These are phyloP conservation scores for Colletotrichum simmondsii DNA, from an alignment of 2,329 filamentous ascomycete species.

Conservation along the genomic window DNA sequence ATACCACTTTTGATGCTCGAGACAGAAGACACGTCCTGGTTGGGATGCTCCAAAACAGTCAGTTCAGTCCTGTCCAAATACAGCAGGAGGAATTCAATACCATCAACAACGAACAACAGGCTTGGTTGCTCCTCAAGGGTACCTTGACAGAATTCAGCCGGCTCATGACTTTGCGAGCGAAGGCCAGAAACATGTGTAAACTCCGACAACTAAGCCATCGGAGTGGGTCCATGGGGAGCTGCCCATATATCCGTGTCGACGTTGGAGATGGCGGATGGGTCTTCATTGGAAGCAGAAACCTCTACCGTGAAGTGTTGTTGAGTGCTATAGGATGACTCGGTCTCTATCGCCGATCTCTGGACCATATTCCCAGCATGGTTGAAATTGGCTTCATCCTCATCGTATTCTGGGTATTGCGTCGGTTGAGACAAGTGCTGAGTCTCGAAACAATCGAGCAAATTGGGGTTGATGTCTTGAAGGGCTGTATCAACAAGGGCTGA, in stretches of 20 bases:
- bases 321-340: background rate
- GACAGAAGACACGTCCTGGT: background rate
- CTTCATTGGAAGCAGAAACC: background rate
- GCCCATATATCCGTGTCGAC: accelerated
- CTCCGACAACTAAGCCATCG: conserved; percentile 5
- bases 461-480: background rate
- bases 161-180: background rate
- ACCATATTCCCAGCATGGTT: too few relatives aligned
- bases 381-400: too few relatives aligned
- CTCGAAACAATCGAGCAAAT: background rate
- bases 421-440: background rate
- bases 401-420: too few relatives aligned
- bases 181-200: background rate
- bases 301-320: background rate
- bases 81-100: background rate
- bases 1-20: background rate
- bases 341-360: too few relatives aligned
- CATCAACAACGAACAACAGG: background rate
- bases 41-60: background rate
- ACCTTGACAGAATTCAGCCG: conserved; percentile 3
- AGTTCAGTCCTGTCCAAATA: background rate
- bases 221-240: background rate
- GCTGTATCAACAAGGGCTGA: background rate
- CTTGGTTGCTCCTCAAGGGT: background rate
- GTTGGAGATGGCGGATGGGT: background rate